Evolutionary conservation across 768 basidiomycete genomes (phyloP).

Genomic region (Pisolithus albus): DNA sequence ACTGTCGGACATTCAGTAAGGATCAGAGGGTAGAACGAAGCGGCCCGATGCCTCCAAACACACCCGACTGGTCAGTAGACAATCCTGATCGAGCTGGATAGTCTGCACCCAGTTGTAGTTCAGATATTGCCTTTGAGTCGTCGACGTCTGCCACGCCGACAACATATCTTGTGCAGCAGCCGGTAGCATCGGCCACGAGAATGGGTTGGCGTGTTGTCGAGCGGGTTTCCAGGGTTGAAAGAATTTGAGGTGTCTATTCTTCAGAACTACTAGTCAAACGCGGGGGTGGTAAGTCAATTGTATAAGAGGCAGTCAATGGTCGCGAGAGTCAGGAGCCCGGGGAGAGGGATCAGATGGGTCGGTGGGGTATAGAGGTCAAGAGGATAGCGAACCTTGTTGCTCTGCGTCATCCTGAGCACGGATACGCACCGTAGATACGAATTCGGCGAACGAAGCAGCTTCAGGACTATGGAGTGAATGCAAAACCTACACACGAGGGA

Average conservation of each 20-base stretch:
- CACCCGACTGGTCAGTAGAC: slow-evolving; percentile 16
- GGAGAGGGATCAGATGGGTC: background rate
- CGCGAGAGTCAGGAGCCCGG: background rate
- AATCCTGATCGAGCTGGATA: slow-evolving; percentile 22
- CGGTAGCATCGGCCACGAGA: slow-evolving; percentile 29
- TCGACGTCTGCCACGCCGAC: slow-evolving; percentile 18
- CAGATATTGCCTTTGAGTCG: slow-evolving; percentile 21
- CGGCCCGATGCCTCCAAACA: background rate
- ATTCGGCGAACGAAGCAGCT: slow-evolving; percentile 14
- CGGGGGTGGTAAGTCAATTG: background rate
- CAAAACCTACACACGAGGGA: slow-evolving; percentile 14
- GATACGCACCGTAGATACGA: slow-evolving; percentile 20
- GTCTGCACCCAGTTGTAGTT: slow-evolving; percentile 27
- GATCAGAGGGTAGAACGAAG: background rate
- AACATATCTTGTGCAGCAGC: slow-evolving; percentile 20
- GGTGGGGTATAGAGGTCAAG: background rate
- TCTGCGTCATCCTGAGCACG: slow-evolving; percentile 20
- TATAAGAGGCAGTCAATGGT: background rate
- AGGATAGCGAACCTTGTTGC: slow-evolving; percentile 19
- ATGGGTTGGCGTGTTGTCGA: slow-evolving; percentile 27
- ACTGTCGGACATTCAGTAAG: slow-evolving; percentile 9
- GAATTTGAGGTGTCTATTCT: slow-evolving; percentile 19
- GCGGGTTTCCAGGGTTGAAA: slow-evolving; percentile 28
- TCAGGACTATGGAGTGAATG: slow-evolving; percentile 15
- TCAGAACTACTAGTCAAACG: slow-evolving; percentile 9